Conservation (phyloP, 148 eudicot genomes). For the Camellia japonica region DNA sequence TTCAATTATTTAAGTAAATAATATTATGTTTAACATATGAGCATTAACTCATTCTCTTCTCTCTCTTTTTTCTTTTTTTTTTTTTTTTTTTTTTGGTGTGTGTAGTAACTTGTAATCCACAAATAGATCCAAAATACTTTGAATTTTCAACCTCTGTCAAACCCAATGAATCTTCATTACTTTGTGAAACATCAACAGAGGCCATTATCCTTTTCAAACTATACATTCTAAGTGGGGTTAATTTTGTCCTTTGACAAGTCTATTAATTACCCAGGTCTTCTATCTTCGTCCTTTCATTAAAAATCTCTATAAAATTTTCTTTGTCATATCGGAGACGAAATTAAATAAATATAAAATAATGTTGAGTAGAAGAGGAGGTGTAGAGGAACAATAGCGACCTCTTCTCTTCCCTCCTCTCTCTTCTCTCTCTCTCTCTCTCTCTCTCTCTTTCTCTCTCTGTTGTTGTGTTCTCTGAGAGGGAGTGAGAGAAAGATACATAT, state of each 20-base stretch:
- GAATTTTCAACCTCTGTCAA: too few species aligned
- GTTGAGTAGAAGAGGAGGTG: slow-evolving; percentile 56
- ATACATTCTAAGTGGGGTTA: not conserved
- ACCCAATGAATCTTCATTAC: too few species aligned
- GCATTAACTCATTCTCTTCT: too few species aligned
- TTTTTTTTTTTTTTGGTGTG: not conserved
- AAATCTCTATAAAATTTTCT: slow-evolving; percentile 25
- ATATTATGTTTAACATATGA: too few species aligned
- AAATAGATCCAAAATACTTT: too few species aligned
- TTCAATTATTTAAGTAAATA: too few species aligned
- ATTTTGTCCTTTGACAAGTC: slow-evolving; percentile 24
- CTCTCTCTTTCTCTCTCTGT: not conserved
- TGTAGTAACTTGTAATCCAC: too few species aligned
- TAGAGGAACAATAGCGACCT: slow-evolving; percentile 52
- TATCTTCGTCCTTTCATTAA: slow-evolving; percentile 26
- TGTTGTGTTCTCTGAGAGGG: slow-evolving; percentile 7
- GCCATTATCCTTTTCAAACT: not conserved
- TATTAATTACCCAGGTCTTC: slow-evolving; percentile 24
- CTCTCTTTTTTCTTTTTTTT: not conserved
- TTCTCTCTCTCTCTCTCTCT: not conserved
- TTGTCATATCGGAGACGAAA: slow-evolving; percentile 38
- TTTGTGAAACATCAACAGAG: not conserved
- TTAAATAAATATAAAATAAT: slow-evolving; percentile 27
- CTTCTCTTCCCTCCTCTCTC: slow-evolving; percentile 32
- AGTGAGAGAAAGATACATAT: slow-evolving; percentile 16